phyloP scores from a whole-genome alignment of 805 yeast species.

The Ogataea nitratoaversa region DNA sequence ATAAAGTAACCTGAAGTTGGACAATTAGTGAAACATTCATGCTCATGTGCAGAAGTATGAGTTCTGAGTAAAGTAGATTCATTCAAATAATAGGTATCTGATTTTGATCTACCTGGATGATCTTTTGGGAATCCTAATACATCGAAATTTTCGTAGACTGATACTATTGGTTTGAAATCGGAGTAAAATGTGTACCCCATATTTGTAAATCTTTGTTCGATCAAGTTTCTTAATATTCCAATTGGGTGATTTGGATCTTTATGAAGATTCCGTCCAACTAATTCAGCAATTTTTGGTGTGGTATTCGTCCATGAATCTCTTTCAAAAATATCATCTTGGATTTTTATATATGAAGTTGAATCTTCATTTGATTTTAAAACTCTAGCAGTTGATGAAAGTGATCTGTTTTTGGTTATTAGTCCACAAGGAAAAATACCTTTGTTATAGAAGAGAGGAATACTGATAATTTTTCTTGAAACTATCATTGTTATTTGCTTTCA shows the following conservation, averaged over 20 bases:
- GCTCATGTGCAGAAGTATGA: conserved; percentile 96
- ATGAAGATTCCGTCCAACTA: conserved; percentile 73
- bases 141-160: conserved; percentile 83
- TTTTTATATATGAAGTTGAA: not conserved
- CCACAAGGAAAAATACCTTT: no score
- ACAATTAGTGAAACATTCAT: conserved; percentile 66
- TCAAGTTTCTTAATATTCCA: conserved; percentile 72
- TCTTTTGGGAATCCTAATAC: conserved; percentile 85
- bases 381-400: not conserved
- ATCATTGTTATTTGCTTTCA: not conserved
- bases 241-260: conserved; percentile 77
- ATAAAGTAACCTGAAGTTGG: conserved; percentile 84
- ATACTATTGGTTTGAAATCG: conserved; percentile 78
- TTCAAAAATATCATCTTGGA: conserved; percentile 48
- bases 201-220: conserved; percentile 62
- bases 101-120: conserved; percentile 89
- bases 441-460: not conserved
- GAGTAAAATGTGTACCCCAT: conserved; percentile 76
- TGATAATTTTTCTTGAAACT: not conserved
- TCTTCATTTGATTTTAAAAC: not conserved
- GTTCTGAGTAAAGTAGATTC: conserved; percentile 71
- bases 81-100: conserved; percentile 91
- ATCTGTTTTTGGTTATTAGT: no score
- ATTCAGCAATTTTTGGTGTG: conserved; percentile 63
- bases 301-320: conserved; percentile 84